phyloP scores from a whole-genome alignment of 495 filamentous ascomycete genomes.

The Diplogelasinospora grovesii region DNA sequence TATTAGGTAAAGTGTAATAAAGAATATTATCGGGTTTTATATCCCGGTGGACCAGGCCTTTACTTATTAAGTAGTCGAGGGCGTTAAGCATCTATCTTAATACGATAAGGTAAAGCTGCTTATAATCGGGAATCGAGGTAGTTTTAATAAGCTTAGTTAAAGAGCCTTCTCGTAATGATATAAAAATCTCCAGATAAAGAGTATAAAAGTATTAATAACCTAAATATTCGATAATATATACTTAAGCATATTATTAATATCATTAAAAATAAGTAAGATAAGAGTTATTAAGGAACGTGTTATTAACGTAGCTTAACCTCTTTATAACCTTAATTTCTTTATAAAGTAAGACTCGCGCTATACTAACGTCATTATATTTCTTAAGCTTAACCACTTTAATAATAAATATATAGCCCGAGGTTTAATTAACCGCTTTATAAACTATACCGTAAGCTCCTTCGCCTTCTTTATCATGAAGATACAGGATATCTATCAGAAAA shows the following conservation, averaged over 20 bases:
- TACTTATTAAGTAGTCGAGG: slow-evolving; percentile 11
- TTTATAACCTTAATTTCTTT: no score
- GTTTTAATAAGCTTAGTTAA: not conserved
- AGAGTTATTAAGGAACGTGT: not conserved
- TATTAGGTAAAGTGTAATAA: not conserved
- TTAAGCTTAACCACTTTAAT: no score
- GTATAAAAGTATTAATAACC: not conserved
- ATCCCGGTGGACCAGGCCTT: slow-evolving; percentile 63
- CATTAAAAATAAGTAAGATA: not conserved
- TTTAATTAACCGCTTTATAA: not conserved
- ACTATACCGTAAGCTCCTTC: not conserved
- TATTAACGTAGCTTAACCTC: slow-evolving; percentile 2
- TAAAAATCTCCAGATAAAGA: slow-evolving; percentile 1
- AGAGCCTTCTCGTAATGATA: slow-evolving; percentile 2
- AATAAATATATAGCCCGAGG: not conserved
- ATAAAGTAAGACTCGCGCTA: no score
- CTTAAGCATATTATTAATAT: not conserved
- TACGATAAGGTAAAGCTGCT: not conserved
- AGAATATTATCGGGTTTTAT: slow-evolving; percentile 71
- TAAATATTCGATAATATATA: slow-evolving; percentile 10
- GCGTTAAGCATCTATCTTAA: slow-evolving; percentile 19
- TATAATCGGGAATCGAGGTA: not conserved
- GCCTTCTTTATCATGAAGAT: not conserved
- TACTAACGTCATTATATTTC: no score
- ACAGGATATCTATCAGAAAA: not conserved